Percentiles rank a stretch among this genome's conserved stretches.
These are phyloP conservation scores for Leptodermis oblonga DNA, from an alignment of 257 asterid species.

Conservation along the genomic window DNA sequence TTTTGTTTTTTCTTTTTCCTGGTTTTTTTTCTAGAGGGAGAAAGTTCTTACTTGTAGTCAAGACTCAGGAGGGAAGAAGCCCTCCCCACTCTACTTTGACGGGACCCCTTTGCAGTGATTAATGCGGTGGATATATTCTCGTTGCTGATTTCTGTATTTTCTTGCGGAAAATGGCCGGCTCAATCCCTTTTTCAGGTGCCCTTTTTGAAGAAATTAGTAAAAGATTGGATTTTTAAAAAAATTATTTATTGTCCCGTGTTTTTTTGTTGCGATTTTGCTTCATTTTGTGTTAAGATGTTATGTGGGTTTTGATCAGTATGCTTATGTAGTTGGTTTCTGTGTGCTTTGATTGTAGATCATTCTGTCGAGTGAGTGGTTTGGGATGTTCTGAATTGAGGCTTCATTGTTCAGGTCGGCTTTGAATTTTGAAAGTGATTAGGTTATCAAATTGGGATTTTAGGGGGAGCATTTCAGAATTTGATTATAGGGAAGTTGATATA, in stretches of 20 bases:
- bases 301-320: background rate
- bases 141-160: constrained; percentile 18
- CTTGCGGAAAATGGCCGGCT: constrained; percentile 4
- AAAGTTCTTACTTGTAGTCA: no score
- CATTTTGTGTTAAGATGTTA: background rate
- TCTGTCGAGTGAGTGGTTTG: background rate
- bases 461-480: background rate
- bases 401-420: background rate
- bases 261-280: background rate
- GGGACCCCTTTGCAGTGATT: constrained; percentile 2
- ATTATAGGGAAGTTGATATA: background rate
- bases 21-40: constrained; percentile 1
- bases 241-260: background rate
- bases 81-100: background rate
- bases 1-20: no score
- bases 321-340: background rate
- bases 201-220: background rate
- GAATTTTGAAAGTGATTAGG: background rate
- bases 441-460: background rate
- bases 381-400: background rate
- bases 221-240: background rate
- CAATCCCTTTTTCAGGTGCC: constrained; percentile 19
- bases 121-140: constrained; percentile 32
- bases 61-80: no score
- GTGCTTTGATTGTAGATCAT: background rate